Evolutionary conservation across 768 basidiomycete species (phyloP).

Genomic region (Russula olivacea): DNA sequence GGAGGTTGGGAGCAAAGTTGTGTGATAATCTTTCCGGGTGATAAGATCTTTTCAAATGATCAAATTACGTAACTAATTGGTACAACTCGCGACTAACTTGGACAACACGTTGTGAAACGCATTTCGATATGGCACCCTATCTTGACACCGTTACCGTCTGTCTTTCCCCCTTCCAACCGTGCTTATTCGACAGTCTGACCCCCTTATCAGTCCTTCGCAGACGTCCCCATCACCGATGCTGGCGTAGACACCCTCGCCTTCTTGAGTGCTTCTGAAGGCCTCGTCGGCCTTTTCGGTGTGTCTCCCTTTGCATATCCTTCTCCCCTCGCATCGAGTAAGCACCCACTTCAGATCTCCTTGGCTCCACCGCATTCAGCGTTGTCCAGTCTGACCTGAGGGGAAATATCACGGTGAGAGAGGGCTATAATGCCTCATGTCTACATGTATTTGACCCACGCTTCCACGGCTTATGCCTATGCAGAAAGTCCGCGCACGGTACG

Average conservation of each 20-base stretch:
- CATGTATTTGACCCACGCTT: slow-evolving; percentile 3
- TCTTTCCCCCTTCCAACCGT: background rate
- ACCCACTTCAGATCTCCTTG: slow-evolving; percentile 62
- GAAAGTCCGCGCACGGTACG: slow-evolving; percentile 87
- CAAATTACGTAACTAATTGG: slow-evolving; percentile 14
- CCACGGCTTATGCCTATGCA: slow-evolving; percentile 31
- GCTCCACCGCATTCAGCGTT: slow-evolving; percentile 72
- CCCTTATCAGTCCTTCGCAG: slow-evolving; percentile 75
- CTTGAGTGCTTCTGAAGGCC: slow-evolving; percentile 81
- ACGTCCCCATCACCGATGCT: slow-evolving; percentile 78
- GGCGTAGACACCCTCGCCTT: slow-evolving; percentile 88
- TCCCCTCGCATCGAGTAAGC: background rate
- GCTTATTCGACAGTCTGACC: background rate
- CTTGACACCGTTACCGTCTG: slow-evolving; percentile 62
- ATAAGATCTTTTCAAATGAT: slow-evolving; percentile 16
- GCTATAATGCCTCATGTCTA: background rate
- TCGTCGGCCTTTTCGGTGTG: slow-evolving; percentile 88
- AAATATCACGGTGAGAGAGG: slow-evolving; percentile 72
- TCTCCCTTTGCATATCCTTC: slow-evolving; percentile 8
- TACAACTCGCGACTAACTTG: slow-evolving; percentile 8
- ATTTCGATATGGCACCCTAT: slow-evolving; percentile 62
- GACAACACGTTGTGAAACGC: slow-evolving; percentile 19
- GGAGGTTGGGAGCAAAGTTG: slow-evolving; percentile 55
- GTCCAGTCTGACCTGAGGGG: slow-evolving; percentile 86
- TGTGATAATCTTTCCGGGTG: background rate